Evolutionary conservation across 768 basidiomycete genomes (phyloP).

Genomic region (Hysterangium stoloniferum): DNA sequence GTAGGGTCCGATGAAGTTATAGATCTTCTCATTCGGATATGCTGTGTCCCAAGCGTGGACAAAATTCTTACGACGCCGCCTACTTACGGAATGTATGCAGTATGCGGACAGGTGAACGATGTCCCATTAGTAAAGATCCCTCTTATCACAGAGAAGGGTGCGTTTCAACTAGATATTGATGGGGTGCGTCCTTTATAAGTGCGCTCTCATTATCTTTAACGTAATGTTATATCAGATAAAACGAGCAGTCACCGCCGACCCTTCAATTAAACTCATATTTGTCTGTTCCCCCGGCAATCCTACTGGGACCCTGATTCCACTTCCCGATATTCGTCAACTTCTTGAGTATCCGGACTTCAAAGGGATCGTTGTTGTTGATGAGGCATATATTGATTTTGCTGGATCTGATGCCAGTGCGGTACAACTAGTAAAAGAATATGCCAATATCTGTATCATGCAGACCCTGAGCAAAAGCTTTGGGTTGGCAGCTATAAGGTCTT

Average conservation of each 20-base stretch:
- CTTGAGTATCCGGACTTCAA: constrained; percentile 77
- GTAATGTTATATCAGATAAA: constrained; percentile 49
- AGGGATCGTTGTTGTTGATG: constrained; percentile 90
- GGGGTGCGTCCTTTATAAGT: constrained; percentile 49
- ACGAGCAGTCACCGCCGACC: constrained; percentile 55
- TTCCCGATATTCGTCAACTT: constrained; percentile 57
- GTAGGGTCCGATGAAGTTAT: constrained; percentile 97
- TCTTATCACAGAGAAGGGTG: constrained; percentile 73
- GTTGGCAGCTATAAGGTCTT: constrained; percentile 87
- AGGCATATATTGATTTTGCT: constrained; percentile 92
- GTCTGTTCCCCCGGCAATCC: constrained; percentile 98
- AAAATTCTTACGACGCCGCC: constrained; percentile 87
- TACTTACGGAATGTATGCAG: constrained; percentile 96
- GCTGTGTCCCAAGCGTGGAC: constrained; percentile 71
- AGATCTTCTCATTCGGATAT: constrained; percentile 87
- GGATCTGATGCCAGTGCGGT: constrained; percentile 44
- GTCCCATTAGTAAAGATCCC: constrained; percentile 72
- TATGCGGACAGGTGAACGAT: constrained; percentile 94
- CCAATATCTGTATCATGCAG: constrained; percentile 91
- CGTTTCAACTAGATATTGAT: constrained; percentile 67
- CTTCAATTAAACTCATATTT: constrained; percentile 84
- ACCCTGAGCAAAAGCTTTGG: constrained; percentile 96
- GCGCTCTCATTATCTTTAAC: background rate
- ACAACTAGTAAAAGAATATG: constrained; percentile 67
- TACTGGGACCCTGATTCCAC: constrained; percentile 79